phyloP scores from a whole-genome alignment of 345 rosid species.

The Jatropha curcas region DNA sequence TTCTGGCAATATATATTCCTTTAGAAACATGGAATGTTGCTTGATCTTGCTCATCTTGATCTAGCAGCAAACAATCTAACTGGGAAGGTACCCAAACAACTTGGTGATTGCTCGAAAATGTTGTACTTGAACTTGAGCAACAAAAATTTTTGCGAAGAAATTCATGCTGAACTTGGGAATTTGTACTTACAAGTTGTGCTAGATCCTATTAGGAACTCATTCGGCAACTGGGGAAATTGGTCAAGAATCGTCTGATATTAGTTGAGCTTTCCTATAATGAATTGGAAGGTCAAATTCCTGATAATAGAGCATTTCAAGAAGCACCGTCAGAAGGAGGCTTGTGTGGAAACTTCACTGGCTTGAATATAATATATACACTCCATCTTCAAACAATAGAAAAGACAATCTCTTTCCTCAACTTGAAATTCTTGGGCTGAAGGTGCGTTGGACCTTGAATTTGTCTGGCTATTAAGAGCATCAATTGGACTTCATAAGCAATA shows the following conservation, averaged over 20 bases:
- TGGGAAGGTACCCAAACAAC: constrained; percentile 28
- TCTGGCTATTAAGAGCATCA: no score
- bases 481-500: no score
- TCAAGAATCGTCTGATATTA: constrained; percentile 6
- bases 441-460: no score
- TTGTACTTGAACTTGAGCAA: constrained; percentile 17
- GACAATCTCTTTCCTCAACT: background rate
- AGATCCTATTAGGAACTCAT: constrained; percentile 14
- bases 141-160: constrained; percentile 5
- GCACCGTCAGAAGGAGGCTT: constrained; percentile 21
- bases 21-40: constrained; percentile 20
- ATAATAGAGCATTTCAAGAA: constrained; percentile 9
- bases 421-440: background rate
- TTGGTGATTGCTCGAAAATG: constrained; percentile 28
- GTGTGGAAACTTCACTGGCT: constrained; percentile 16
- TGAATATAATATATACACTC: background rate
- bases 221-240: constrained; percentile 22
- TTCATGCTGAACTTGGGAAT: constrained; percentile 18
- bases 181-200: constrained; percentile 11
- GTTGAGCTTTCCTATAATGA: constrained; percentile 28
- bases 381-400: background rate
- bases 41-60: constrained; percentile 26
- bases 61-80: constrained; percentile 24
- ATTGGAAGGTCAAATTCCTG: constrained; percentile 28
- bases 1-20: constrained; percentile 25